Base-by-base conservation (phyloP, 176 grass and related monocot genomes). In the Pontederia crassipes region DNA sequence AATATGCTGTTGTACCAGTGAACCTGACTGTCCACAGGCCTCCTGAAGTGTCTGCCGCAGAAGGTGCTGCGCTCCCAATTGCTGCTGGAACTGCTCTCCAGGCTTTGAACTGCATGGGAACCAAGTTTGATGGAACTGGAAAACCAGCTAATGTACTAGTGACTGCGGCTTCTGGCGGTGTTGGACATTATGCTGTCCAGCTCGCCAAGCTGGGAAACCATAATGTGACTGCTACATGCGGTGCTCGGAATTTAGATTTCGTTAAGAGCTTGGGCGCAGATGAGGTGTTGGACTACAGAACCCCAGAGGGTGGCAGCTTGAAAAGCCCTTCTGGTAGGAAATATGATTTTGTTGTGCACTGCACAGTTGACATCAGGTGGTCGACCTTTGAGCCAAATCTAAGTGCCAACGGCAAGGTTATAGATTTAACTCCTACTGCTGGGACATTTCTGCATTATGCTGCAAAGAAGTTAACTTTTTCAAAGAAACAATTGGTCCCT, bases 71-170 rank as follows among this genome's bases (percentile, higher is more conserved):
- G 1, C 55, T 89, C 51, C 81, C 85, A 15, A 24, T 76, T 0
- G 81, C 78, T 0, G 89, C 68, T 0, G 20, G 45, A 28, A 85
- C 69, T 1, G 85, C 78, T 1, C 75, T 88, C 0, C 45, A 80
- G 52, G 20, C 72, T 0, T 52, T 88, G 9, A 71, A 68, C 26
- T 9, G 28, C 14, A 77, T 88, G 0, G 81, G 67, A 0, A 64
- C 81, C 45, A 82, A 82, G 63, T 88, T 88, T 8, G 72, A 85
- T 6, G 72, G 81, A 27, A 80, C 69, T 0, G 57, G 80, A 10
- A 71, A 94, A 47, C 62, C 48, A 0, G 11, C 67, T 0, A 49
- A 59, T 67, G 14, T 54, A 20, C 13, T 68, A 28, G 17, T 68
- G 50, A 68, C 49, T 1, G 49, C 49, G 7, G 51, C 51, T 28